These are phyloP conservation scores for Lodderomyces theae DNA, from an alignment of 1,139 yeast species.

Conservation along the genomic window DNA sequence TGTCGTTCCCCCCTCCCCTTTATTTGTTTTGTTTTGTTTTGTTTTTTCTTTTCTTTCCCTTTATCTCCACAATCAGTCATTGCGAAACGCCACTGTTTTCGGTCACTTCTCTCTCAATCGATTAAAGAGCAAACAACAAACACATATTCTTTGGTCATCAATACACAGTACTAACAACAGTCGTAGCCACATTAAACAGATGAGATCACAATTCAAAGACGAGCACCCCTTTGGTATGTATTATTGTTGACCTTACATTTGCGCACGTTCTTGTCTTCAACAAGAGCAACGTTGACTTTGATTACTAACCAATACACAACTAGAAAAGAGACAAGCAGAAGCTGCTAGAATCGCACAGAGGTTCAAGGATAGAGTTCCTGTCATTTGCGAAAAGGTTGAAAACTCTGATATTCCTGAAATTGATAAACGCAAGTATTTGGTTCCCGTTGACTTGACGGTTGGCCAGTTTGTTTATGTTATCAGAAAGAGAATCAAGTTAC, in stretches of 20 bases:
- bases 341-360: constrained; percentile 88
- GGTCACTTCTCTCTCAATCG: too few relatives aligned
- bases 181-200: constrained; percentile 19
- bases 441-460: constrained; percentile 92
- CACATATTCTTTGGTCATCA: too few relatives aligned
- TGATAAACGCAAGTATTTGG: constrained; percentile 94
- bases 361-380: constrained; percentile 91
- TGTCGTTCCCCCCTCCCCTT: neutral
- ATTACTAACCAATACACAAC: constrained; percentile 25
- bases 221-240: constrained; percentile 81
- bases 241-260: neutral
- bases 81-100: constrained; percentile 7
- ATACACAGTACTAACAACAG: constrained; percentile 6
- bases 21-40: constrained; percentile 8
- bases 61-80: constrained; percentile 2
- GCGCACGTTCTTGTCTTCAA: too few relatives aligned
- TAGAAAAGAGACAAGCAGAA: constrained; percentile 94
- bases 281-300: too few relatives aligned
- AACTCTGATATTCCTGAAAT: constrained; percentile 94
- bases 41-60: constrained; percentile 7
- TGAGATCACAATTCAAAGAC: constrained; percentile 93
- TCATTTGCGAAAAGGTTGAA: constrained; percentile 95
- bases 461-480: constrained; percentile 98
- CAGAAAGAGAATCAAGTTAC: constrained; percentile 91
- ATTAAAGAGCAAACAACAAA: too few relatives aligned